Percentiles rank a stretch among this genome's conserved stretches.
phyloP scores from a whole-genome alignment of 805 yeast genomes.

The Komagataella ulmi region DNA sequence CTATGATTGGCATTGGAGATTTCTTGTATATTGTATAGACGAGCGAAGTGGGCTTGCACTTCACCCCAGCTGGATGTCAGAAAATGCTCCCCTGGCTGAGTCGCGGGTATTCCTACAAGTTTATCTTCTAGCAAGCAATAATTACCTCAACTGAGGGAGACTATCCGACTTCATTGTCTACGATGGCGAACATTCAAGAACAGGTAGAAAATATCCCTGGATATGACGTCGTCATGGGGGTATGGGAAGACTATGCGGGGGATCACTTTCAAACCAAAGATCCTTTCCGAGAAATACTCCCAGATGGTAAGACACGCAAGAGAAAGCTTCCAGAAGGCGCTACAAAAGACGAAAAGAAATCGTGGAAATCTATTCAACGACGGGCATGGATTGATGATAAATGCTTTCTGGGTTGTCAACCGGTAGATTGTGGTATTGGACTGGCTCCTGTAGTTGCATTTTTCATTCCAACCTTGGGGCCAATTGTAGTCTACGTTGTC shows the following conservation, averaged over 20 bases:
- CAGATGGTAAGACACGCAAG: slow-evolving; percentile 38
- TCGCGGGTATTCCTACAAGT: background rate
- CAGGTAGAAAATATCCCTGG: slow-evolving; percentile 42
- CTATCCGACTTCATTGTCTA: background rate
- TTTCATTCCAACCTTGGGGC: slow-evolving; percentile 70
- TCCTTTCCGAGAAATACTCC: slow-evolving; percentile 43
- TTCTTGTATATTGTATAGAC: background rate
- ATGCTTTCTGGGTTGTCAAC: slow-evolving; percentile 70
- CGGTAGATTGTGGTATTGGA: slow-evolving; percentile 67
- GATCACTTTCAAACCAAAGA: slow-evolving; percentile 50
- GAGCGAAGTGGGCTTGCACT: background rate
- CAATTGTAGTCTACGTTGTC: slow-evolving; percentile 63
- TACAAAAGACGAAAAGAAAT: slow-evolving; percentile 42
- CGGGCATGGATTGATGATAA: slow-evolving; percentile 84
- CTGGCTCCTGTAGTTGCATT: slow-evolving; percentile 60
- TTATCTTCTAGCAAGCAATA: background rate
- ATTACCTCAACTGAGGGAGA: background rate
- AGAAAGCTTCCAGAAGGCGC: slow-evolving; percentile 48
- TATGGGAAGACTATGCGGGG: slow-evolving; percentile 54
- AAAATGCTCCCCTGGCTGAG: background rate
- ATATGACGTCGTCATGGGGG: slow-evolving; percentile 37
- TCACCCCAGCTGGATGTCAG: too few species aligned
- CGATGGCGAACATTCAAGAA: slow-evolving; percentile 4
- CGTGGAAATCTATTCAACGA: slow-evolving; percentile 62
- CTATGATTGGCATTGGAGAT: slow-evolving; percentile 1